These are phyloP conservation scores for Manihot esculenta DNA, from an alignment of 441 rosid species.

Conservation along the genomic window DNA sequence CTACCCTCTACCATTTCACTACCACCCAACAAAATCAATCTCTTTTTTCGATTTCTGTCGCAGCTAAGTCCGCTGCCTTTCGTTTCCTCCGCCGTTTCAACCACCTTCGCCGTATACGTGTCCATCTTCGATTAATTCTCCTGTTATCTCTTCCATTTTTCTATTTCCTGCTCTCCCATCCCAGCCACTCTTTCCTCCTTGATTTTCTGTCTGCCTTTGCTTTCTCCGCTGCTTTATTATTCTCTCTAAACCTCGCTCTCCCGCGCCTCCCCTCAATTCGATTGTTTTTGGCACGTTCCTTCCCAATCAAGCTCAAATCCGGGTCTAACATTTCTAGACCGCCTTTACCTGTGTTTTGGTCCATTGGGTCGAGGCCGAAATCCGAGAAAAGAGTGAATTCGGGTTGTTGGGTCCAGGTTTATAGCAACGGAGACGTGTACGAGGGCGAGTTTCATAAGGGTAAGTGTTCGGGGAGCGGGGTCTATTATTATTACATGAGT, in stretches of 20 bases:
- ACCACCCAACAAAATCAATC: slow-evolving; percentile 28
- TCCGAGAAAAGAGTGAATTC: slow-evolving; percentile 61
- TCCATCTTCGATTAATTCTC: slow-evolving; percentile 61
- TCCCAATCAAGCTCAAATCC: slow-evolving; percentile 57
- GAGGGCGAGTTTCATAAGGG: slow-evolving; percentile 87
- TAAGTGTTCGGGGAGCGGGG: slow-evolving; percentile 77
- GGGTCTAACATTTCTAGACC: slow-evolving; percentile 32
- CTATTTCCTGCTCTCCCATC: slow-evolving; percentile 72
- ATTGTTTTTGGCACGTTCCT: slow-evolving; percentile 68
- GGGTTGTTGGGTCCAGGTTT: slow-evolving; percentile 83
- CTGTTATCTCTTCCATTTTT: slow-evolving; percentile 66
- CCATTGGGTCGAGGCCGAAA: slow-evolving; percentile 74
- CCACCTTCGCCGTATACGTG: slow-evolving; percentile 52
- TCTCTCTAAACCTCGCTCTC: slow-evolving; percentile 72
- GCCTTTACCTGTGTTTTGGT: slow-evolving; percentile 79
- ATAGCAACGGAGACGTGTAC: slow-evolving; percentile 80
- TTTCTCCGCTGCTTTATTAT: slow-evolving; percentile 68
- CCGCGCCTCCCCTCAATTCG: slow-evolving; percentile 85
- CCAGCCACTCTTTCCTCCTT: slow-evolving; percentile 65
- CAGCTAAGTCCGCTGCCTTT: slow-evolving; percentile 45
- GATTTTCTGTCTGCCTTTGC: slow-evolving; percentile 79
- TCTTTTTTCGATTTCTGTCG: slow-evolving; percentile 37
- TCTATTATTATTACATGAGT: slow-evolving; percentile 81
- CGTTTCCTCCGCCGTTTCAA: slow-evolving; percentile 46
- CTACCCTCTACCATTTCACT: slow-evolving; percentile 44